Percentiles rank a stretch among this genome's conserved stretches.
These are phyloP conservation scores for Brettanomyces sp. DNA, from an alignment of 805 yeast genomes.

Conservation along the genomic window DNA sequence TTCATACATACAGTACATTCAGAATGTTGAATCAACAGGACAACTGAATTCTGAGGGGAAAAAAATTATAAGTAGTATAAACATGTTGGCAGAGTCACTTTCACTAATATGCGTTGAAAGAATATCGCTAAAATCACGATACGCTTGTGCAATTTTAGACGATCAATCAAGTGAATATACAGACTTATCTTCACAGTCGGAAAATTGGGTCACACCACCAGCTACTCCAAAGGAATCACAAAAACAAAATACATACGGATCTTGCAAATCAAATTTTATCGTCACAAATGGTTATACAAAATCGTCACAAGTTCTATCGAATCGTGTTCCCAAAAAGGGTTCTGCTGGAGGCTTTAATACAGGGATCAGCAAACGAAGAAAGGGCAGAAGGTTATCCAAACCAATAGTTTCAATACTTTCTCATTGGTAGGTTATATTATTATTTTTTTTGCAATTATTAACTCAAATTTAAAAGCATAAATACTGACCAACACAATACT, in stretches of 20 bases:
- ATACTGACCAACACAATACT: too few relatives aligned
- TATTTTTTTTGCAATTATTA: too few relatives aligned
- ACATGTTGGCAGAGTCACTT: background rate
- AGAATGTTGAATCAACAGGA: background rate
- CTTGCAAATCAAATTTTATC: too few relatives aligned
- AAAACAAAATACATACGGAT: too few relatives aligned
- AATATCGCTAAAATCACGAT: slow-evolving; percentile 1
- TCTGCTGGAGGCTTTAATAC: background rate
- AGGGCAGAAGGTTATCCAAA: slow-evolving; percentile 2
- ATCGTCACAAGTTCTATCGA: too few relatives aligned
- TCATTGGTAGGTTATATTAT: background rate
- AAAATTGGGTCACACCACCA: too few relatives aligned
- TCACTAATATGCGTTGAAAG: slow-evolving; percentile 1
- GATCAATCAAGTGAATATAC: too few relatives aligned
- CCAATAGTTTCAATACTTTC: background rate
- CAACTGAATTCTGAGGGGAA: background rate
- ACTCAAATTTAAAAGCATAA: background rate
- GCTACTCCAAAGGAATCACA: too few relatives aligned
- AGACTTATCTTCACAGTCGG: too few relatives aligned
- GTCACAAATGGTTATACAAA: too few relatives aligned
- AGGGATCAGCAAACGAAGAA: background rate
- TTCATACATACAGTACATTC: background rate
- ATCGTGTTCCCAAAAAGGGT: too few relatives aligned
- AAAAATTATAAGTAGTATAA: background rate
- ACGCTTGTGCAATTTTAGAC: background rate